Evolutionary conservation across 139 green algal species (phyloP).

Genomic region (Spirogloea muscicola): DNA sequence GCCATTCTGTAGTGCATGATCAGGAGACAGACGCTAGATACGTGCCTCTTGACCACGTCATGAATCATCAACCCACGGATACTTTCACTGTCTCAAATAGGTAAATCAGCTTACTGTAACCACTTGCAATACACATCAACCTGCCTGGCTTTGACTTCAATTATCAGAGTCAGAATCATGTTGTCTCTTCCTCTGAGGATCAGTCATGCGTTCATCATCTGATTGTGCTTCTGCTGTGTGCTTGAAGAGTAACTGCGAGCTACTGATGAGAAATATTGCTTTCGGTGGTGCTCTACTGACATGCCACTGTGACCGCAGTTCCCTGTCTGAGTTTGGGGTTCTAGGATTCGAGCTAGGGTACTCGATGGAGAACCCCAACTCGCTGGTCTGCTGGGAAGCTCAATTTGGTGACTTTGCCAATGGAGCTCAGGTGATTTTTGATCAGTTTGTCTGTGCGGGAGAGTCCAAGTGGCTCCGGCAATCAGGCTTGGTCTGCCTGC

Average conservation of each 20-base stretch:
- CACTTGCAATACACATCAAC: not conserved
- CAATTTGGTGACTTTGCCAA: conserved; percentile 86
- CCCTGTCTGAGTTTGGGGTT: conserved; percentile 85
- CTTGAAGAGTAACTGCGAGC: too few species aligned
- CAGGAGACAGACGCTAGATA: conserved; percentile 68
- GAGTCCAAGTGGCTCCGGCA: conserved; percentile 68
- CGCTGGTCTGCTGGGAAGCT: conserved; percentile 73
- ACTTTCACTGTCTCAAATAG: conserved; percentile 54
- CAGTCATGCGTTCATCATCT: too few species aligned
- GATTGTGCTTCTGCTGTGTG: too few species aligned
- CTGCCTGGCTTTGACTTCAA: not conserved
- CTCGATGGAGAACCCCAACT: conserved; percentile 90
- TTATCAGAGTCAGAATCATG: too few species aligned
- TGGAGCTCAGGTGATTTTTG: conserved; percentile 70
- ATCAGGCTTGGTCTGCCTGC: conserved; percentile 63
- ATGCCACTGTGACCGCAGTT: conserved; percentile 17
- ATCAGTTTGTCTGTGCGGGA: conserved; percentile 66
- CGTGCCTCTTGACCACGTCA: conserved; percentile 73
- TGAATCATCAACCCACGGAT: conserved; percentile 59
- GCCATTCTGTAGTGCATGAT: conserved; percentile 77
- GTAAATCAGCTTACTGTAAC: too few species aligned
- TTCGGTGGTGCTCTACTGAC: too few species aligned
- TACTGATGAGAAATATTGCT: too few species aligned
- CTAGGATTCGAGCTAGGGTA: conserved; percentile 96
- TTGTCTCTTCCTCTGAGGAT: too few species aligned